Percentiles rank a stretch among this genome's conserved stretches.
phyloP scores from a whole-genome alignment of 2,329 filamentous ascomycete genomes.

The Exutisphaerella laricina region DNA sequence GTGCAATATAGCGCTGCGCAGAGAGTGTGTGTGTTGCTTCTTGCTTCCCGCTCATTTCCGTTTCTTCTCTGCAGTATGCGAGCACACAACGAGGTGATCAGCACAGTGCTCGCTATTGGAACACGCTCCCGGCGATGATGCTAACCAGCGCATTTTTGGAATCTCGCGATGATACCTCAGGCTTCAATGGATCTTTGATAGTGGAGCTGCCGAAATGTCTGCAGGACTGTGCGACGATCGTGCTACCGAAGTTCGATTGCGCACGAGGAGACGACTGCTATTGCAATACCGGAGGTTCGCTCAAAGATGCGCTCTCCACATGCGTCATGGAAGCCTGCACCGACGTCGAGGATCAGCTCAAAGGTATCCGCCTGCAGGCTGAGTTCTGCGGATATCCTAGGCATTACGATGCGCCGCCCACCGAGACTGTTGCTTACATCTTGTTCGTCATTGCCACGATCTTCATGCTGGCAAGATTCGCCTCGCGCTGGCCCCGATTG shows the following conservation, averaged over 20 bases:
- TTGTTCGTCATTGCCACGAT: constrained; percentile 5
- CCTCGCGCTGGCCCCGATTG: constrained; percentile 5
- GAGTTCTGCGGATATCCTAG: neutral
- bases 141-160: neutral
- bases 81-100: neutral
- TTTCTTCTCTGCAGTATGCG: neutral
- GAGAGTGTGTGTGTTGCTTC: no score
- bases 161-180: neutral
- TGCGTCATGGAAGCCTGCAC: neutral
- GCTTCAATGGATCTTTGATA: neutral
- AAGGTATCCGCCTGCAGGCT: constrained; percentile 3
- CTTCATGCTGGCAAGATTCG: constrained; percentile 3
- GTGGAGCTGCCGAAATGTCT: constrained; percentile 5
- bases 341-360: neutral
- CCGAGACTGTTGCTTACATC: constrained; percentile 1
- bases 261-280: neutral
- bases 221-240: constrained; percentile 1
- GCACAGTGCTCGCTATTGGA: neutral
- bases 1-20: no score
- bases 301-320: neutral
- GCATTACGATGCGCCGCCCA: neutral
- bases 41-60: neutral
- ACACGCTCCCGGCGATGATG: neutral
- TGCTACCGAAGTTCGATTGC: constrained; percentile 10
- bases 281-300: neutral